Base-by-base conservation (phyloP, 208 protist genomes). In the Leishmania guyanensis region DNA sequence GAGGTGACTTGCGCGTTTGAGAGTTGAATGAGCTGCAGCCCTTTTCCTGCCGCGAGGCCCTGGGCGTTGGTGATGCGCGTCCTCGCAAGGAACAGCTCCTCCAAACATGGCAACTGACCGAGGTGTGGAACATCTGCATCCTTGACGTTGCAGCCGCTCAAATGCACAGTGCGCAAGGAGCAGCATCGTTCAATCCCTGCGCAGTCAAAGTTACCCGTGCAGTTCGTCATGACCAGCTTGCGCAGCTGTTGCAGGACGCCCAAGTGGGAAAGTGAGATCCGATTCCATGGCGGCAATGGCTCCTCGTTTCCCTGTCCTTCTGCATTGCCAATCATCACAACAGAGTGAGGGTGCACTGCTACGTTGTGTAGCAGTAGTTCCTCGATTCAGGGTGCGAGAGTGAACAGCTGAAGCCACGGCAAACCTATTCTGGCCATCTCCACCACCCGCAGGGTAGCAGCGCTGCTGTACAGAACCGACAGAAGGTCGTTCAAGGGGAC, bases 401-500 rank as follows among this genome's bases (percentile, higher is more conserved):
- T 76, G 33, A 89, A 74, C 50, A 86, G 56, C 58, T 89, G 80
- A 43, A 89, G 69, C 5, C 72, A 78, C 14, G 77, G 82, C 58
- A 89, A 48, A 17, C 69, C 36, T 9, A 83, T 53, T 14, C 71
- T 43, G 9, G 77, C 56, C 3, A 86, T n/a, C 77, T 84, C 83
- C n/a, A 86, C 72, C 12, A 54, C 51, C 22, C 66, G 72, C 6
- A 86, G 71, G 1, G 86, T 84, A 6, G 79, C 29, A 17, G 79
- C 53, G 46, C 81, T 83, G 39, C 79, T 78, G 65, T 68, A 65
- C 54, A 86, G 33, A 22, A 86, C 58, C 2, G 83, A 82, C 22
- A 89, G 64, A 36, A 86, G 75, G 58, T 86, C 86, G 71, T 74
- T 84, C 64, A 86, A 33, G 0, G 74, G 76, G 64, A 85, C 71